Percentiles rank a stretch among this genome's conserved stretches.
Evolutionary conservation across 202 grass and related monocot genomes (phyloP).

Genomic region (Zoysia matrella): DNA sequence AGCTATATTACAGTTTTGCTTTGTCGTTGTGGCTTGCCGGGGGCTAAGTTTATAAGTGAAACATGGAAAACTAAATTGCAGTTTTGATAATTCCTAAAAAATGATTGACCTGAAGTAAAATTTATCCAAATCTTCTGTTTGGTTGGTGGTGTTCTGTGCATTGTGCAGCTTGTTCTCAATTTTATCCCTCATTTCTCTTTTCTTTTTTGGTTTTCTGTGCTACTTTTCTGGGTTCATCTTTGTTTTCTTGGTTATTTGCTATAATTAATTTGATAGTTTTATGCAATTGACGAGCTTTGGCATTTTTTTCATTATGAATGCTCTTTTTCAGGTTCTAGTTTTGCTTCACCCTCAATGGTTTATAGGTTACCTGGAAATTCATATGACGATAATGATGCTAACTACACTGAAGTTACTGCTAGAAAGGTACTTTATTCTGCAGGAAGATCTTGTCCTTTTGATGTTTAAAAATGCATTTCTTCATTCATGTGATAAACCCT

Average conservation of each 20-base stretch:
- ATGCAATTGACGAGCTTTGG: neutral
- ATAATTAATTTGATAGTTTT: neutral
- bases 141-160: neutral
- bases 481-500: neutral
- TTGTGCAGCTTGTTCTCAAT: neutral
- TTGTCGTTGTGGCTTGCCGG: neutral
- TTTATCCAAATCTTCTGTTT: neutral
- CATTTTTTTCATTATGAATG: conserved; percentile 1
- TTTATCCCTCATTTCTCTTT: neutral
- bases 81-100: neutral
- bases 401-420: conserved; percentile 47
- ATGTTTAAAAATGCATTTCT: neutral
- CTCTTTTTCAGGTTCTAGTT: conserved; percentile 51
- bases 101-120: neutral
- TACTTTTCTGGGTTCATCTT: conserved; percentile 3
- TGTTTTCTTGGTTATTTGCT: conserved; percentile 8
- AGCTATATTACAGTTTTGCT: neutral
- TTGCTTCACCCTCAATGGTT: conserved; percentile 34
- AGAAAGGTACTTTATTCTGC: conserved; percentile 59
- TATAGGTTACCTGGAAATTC: conserved; percentile 54
- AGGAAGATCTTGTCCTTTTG: neutral
- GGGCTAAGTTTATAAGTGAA: neutral
- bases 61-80: neutral
- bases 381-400: conserved; percentile 42
- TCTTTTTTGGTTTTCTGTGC: conserved; percentile 2